Base-by-base conservation (phyloP, 805 yeast genomes). In the Lachancea waltii region DNA sequence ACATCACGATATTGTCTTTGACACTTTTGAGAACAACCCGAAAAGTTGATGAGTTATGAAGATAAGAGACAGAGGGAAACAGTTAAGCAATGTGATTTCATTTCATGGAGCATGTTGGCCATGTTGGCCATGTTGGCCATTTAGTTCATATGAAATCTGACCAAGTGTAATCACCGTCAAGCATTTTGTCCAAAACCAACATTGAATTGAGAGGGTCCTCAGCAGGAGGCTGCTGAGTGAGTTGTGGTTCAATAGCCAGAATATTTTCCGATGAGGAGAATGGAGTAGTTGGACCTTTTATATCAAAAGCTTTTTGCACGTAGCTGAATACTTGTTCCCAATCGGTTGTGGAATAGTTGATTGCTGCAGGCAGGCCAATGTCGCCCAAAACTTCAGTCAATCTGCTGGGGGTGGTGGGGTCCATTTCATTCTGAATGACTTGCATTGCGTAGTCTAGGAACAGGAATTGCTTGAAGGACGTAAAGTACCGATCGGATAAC, bases 381-480 rank as follows among this genome's bases (percentile, higher is more conserved):
- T 22, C 31, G 17, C 31, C 29, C 5, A 36, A 25, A 8, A 30
- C 20, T 19, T 36, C 35, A 9, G 11, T 28, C 13, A 36, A 25
- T 7, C 16, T 13, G 19, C 41, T 38, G 14, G 37, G 33, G 13
- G 37, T 27, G 30, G 32, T 19, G n/a, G 34, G 30, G 16, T 11
- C 23, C 5, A 38, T n/a, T 22, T 38, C 41, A 15, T 38, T 38
- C 11, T 38, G 41, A 11, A 38, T 33, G 24, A 38, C 37, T 21
- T 33, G 37, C 33, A 33, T 33, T 2, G 41, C 32, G 25, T 38
- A 33, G 7, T 33, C 41, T 28, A 38, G 16, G 11, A 38, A 38
- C 16, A 38, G 24, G 28, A 38, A 38, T 15, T 38, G 41, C 33
- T 38, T 38, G 34, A 38, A 38, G 5, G 41, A 38, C 7, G 37